phyloP scores from a whole-genome alignment of 305 asterid genomes.

The Euphrasia arctica region DNA sequence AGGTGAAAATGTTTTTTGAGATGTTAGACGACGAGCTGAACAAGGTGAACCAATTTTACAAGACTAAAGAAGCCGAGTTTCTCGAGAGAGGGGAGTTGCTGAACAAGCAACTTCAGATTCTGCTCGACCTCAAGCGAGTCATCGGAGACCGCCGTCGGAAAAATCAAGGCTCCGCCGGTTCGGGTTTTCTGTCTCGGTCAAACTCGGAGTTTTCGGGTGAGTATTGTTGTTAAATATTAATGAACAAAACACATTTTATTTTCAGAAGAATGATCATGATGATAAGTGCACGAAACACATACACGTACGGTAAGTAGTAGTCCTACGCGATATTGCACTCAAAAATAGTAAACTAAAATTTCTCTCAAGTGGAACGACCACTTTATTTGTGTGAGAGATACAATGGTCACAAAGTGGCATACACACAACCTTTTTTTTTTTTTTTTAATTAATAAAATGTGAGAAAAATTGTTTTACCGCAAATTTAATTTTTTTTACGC shows the following conservation, averaged over 20 bases:
- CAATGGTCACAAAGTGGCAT: too few species aligned
- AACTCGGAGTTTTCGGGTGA: conserved; percentile 63
- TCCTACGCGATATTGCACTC: conserved; percentile 25
- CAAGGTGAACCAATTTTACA: conserved; percentile 76
- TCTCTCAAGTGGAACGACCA: too few species aligned
- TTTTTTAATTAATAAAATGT: too few species aligned
- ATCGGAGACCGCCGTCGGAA: conserved; percentile 51
- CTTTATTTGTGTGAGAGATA: too few species aligned
- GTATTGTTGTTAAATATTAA: conserved; percentile 4
- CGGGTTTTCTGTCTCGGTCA: conserved; percentile 36
- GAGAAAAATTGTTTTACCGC: too few species aligned
- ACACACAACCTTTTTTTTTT: too few species aligned
- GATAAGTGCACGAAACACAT: background rate
- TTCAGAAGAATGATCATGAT: background rate
- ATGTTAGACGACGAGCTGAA: conserved; percentile 67
- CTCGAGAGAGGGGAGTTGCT: conserved; percentile 71
- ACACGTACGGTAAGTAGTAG: background rate
- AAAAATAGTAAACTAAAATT: background rate
- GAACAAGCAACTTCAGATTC: conserved; percentile 67
- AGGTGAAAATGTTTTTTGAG: conserved; percentile 68
- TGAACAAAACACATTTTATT: too few species aligned
- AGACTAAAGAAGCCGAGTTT: conserved; percentile 65
- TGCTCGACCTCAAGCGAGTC: conserved; percentile 66
- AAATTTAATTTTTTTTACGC: too few species aligned
- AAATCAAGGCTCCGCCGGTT: conserved; percentile 24